These are phyloP conservation scores for Colletotrichum nymphaeae DNA, from an alignment of 2,329 filamentous ascomycete genomes.

Conservation along the genomic window DNA sequence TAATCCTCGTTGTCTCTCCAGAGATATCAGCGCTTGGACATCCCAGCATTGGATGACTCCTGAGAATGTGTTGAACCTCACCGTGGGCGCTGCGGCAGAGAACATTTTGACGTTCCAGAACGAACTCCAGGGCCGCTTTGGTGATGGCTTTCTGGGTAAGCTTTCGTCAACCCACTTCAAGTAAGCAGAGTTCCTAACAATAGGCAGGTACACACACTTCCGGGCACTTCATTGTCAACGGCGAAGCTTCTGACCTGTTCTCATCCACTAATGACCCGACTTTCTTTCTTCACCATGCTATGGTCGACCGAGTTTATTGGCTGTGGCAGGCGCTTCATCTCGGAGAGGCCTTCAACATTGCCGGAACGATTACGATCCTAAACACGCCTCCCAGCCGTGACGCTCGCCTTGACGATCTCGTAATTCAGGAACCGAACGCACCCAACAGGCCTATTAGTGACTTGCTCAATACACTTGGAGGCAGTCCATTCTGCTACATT, in stretches of 20 bases:
- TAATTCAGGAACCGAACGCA: slow-evolving; percentile 42
- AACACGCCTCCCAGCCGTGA: slow-evolving; percentile 39
- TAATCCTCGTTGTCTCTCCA: slow-evolving; percentile 45
- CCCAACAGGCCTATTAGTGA: slow-evolving; percentile 44
- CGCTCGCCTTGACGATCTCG: slow-evolving; percentile 38
- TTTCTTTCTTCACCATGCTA: slow-evolving; percentile 41
- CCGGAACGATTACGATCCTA: slow-evolving; percentile 36
- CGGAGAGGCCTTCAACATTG: slow-evolving; percentile 33
- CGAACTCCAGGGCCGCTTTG: slow-evolving; percentile 44
- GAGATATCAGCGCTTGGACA: slow-evolving; percentile 39
- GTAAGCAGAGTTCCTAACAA: background rate
- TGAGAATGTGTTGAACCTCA: slow-evolving; percentile 37
- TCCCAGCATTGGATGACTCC: slow-evolving; percentile 38
- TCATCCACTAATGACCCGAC: slow-evolving; percentile 40
- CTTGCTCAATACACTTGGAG: slow-evolving; percentile 45
- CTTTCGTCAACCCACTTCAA: background rate
- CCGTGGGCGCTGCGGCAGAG: slow-evolving; percentile 36
- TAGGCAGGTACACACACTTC: slow-evolving; percentile 33
- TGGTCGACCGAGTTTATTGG: slow-evolving; percentile 42
- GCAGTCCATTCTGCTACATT: slow-evolving; percentile 48
- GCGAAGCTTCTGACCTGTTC: slow-evolving; percentile 42
- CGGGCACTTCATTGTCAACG: slow-evolving; percentile 43
- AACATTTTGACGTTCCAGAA: slow-evolving; percentile 49
- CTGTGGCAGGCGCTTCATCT: slow-evolving; percentile 41
- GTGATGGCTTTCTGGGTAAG: slow-evolving; percentile 41